Conservation (phyloP, 208 protist species). For the Zelonia costaricensis region DNA sequence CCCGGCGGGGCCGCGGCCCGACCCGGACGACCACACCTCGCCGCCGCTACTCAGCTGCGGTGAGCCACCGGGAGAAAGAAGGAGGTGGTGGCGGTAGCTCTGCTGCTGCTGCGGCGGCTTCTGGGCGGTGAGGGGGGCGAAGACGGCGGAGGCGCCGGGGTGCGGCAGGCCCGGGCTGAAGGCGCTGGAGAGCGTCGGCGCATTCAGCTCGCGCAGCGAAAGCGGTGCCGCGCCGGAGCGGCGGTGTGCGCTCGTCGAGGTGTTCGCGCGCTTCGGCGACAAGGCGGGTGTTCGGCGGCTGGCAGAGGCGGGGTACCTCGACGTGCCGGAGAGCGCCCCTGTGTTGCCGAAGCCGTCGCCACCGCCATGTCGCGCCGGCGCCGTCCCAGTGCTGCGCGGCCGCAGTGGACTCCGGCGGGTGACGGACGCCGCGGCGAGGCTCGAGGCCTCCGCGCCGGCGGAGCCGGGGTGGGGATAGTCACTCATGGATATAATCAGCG, state of each 20-base stretch:
- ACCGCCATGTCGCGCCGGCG: too few relatives aligned
- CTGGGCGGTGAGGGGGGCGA: background rate
- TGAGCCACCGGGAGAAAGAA: too few relatives aligned
- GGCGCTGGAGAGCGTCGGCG: background rate
- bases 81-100: background rate
- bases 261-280: background rate
- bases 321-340: too few relatives aligned
- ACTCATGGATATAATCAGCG: too few relatives aligned
- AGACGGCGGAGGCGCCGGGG: background rate
- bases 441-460: too few relatives aligned
- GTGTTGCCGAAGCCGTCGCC: too few relatives aligned
- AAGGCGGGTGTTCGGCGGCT: background rate
- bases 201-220: conserved; percentile 2
- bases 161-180: background rate
- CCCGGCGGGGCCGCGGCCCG: background rate
- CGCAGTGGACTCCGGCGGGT: too few relatives aligned
- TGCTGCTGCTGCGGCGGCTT: background rate
- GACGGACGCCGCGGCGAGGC: too few relatives aligned
- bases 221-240: background rate
- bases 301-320: conserved; percentile 10
- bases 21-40: background rate
- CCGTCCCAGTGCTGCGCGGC: too few relatives aligned
- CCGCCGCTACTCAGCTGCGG: background rate
- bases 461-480: too few relatives aligned
- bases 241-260: background rate